Evolutionary conservation across 2,329 filamentous ascomycete genomes (phyloP).

Genomic region (Claviceps quebecensis): DNA sequence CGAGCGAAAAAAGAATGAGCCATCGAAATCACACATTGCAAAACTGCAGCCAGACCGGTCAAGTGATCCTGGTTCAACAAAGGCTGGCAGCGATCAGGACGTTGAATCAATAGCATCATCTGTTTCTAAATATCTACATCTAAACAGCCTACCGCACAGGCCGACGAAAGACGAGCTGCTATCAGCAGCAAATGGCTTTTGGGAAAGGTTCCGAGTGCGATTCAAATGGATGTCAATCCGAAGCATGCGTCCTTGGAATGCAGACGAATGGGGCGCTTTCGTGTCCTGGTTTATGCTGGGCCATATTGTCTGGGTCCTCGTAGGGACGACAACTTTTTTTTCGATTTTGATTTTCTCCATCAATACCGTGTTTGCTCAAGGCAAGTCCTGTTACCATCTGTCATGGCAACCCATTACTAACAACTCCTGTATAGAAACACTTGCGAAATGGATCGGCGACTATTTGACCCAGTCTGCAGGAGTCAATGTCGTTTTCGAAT

Average conservation of each 20-base stretch:
- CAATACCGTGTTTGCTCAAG: constrained; percentile 93
- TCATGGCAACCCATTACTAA: constrained; percentile 7
- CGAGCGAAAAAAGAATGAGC: not conserved
- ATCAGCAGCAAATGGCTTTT: constrained; percentile 82
- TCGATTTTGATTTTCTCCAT: constrained; percentile 80
- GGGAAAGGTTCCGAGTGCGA: constrained; percentile 74
- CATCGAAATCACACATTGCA: not conserved
- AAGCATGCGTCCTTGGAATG: constrained; percentile 85
- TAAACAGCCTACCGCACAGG: constrained; percentile 63
- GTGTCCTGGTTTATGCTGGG: constrained; percentile 88
- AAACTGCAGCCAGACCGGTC: not conserved
- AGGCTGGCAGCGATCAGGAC: constrained; percentile 8
- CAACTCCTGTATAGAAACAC: constrained; percentile 49
- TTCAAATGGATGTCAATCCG: constrained; percentile 98
- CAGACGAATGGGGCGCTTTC: constrained; percentile 91
- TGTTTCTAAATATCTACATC: constrained; percentile 45
- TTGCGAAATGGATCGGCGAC: constrained; percentile 87
- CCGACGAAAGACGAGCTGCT: constrained; percentile 90
- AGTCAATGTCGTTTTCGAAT: constrained; percentile 90
- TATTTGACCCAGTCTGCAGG: constrained; percentile 91
- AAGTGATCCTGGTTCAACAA: constrained; percentile 1
- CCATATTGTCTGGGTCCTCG: constrained; percentile 87
- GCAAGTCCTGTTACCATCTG: constrained; percentile 27
- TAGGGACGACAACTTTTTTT: constrained; percentile 95
- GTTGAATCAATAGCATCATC: constrained; percentile 33